Evolutionary conservation across 768 basidiomycete genomes (phyloP).

Genomic region (Fomitopsis serialis): DNA sequence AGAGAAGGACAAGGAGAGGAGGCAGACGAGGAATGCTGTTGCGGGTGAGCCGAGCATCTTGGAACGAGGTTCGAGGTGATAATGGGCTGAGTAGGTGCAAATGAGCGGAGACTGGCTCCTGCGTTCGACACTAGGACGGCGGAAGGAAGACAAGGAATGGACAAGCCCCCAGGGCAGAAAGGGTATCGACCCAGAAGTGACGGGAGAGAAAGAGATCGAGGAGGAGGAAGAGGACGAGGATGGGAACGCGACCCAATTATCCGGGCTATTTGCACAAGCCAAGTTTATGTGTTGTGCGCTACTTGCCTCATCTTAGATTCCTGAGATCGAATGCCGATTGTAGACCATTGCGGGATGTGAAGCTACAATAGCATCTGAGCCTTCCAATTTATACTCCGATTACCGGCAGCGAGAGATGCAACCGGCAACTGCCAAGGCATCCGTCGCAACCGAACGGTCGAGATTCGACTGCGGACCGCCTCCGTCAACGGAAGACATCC

Average conservation of each 20-base stretch:
- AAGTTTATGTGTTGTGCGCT: background rate
- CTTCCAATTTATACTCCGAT: background rate
- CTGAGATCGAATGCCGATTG: background rate
- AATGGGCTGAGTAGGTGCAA: background rate
- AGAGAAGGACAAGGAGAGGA: constrained; percentile 19
- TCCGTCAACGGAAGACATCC: background rate
- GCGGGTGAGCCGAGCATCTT: constrained; percentile 23
- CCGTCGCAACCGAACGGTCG: background rate
- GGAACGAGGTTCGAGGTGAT: constrained; percentile 2
- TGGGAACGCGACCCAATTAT: background rate
- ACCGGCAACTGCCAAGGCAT: constrained; percentile 1
- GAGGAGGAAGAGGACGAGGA: constrained; percentile 1
- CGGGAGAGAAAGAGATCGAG: background rate
- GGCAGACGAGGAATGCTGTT: constrained; percentile 17
- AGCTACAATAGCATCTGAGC: background rate
- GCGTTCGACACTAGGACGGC: constrained; percentile 17
- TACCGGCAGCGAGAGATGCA: background rate
- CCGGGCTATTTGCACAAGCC: background rate
- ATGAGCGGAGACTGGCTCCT: constrained; percentile 19
- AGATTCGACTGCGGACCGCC: background rate
- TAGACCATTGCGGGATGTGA: background rate
- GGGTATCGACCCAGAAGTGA: background rate
- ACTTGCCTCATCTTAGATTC: constrained; percentile 1
- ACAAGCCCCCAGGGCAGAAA: constrained; percentile 31
- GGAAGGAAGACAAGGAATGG: constrained; percentile 20